Evolutionary conservation across 2,329 filamentous ascomycete species (phyloP), one percentile per base, ranked within the genome.

Genomic region (Fusarium nisikadoi): DNA sequence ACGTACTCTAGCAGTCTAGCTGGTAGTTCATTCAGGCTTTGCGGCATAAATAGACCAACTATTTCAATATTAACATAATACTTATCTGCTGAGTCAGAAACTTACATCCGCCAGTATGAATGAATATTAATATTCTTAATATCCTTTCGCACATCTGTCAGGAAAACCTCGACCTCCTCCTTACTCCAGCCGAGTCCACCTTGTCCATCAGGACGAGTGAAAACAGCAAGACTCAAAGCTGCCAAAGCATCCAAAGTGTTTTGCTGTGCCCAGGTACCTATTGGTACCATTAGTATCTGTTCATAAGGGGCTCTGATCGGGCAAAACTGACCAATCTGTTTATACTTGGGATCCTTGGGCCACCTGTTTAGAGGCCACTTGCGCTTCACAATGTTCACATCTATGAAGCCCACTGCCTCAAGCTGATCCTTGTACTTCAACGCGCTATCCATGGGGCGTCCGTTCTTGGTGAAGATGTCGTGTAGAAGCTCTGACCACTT

Each of bases 301-400:
- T 41, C 20, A 23, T 10, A 16, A 3, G 8, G 2, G 23, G 1
- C 4, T 41, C 1, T 6, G 6, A 16, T 1, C 0, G 13, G 14
- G n/a, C 6, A 16, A 10, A 23, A 23, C 27, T 31, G 0, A 68
- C 70, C 70, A 6, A 73, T 70, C 33, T 73, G 70, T 8, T 73
- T 73, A n/a, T 71, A 55, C 17, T 56, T 71, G n/a, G 49, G 49
- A 36, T 70, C 66, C n/a, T 68, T 63, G 2, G 70, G 56, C 63
- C 59, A 73, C 1, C 20, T 12, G 17, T 46, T 73, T 4, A 54
- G 14, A 2, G 70, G 71, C 70, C 70, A 73, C 31, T 65, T 65
- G 8, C 45, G 49, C 49, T 65, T 64, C 1, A 68, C 57, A 1
- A 65, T 45, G 4, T 47, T 42, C 1, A 73, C 39, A n/a, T 65